Evolutionary conservation across 1,139 yeast genomes (phyloP), one percentile per base, ranked within the genome.

Genomic region (Suhomyces choctaworum): DNA sequence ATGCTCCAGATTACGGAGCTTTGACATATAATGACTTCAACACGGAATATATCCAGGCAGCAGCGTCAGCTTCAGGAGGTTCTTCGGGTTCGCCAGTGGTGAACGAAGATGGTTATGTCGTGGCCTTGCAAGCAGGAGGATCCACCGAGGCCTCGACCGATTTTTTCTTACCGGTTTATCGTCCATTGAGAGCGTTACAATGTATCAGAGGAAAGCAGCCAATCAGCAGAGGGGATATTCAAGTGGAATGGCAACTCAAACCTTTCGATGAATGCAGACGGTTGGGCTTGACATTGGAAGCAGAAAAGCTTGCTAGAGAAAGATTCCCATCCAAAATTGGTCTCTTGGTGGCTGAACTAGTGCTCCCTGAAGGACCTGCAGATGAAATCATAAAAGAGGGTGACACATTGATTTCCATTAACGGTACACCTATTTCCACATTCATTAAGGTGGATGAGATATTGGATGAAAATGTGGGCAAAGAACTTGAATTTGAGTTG

Each of bases 31-130:
- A 86, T 54, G 97, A 90, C 65, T 90, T 89, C 72, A 90, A 90
- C 58, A 90, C 97, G 1, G 96, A 88, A 59, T 90, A 90, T 62
- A 88, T 89, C 41, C 97, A 90, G 61, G 97, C 97, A 1, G 96
- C 97, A 11, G 96, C 97, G 1, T 78, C 90, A 47, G 96, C 97
- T 0, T 83, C 95, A 8, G 97, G 97, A 25, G 97, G 97, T 1
- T 88, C 96, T 1, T 82, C 95, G 34, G 97, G 97, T 4, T 88
- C 96, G 2, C 97, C 97, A 0, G 97, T 90, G 15, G 95, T 90
- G 7, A 78, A 88, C 56, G 80, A 84, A 35, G 84, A 86, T 50
- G 97, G 97, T 1, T 66, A 78, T 51, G 96, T 90, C 0, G 87
- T 90, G 19, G 97, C 97, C 0, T 66, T 90, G 41, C 96, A 90